These are phyloP conservation scores for Candida broadrunensis DNA, from an alignment of 805 yeast genomes.

Conservation along the genomic window DNA sequence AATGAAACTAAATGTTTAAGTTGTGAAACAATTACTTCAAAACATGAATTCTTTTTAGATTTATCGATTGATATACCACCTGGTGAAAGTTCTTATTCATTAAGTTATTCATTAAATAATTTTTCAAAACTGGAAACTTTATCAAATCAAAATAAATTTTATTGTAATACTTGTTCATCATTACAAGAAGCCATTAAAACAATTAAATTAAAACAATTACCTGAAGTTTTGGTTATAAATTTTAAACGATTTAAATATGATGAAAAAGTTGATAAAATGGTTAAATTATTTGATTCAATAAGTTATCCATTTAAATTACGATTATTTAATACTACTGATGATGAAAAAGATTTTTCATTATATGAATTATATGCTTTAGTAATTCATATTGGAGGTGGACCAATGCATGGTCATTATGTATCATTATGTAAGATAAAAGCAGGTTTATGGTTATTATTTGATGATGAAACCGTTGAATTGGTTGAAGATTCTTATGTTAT, in stretches of 20 bases:
- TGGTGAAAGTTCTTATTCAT: conserved; percentile 53
- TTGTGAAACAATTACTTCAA: conserved; percentile 77
- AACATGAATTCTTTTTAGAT: conserved; percentile 86
- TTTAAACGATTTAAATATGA: conserved; percentile 90
- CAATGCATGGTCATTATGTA: conserved; percentile 96
- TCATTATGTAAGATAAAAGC: conserved; percentile 74
- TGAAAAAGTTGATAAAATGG: conserved; percentile 75
- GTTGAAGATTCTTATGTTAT: conserved; percentile 81
- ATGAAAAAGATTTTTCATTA: conserved; percentile 45
- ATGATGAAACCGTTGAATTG: conserved; percentile 90
- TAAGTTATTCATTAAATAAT: conserved; percentile 74
- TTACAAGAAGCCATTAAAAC: conserved; percentile 93
- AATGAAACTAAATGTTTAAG: conserved; percentile 87
- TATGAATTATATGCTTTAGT: conserved; percentile 86
- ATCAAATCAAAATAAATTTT: conserved; percentile 84
- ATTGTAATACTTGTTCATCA: conserved; percentile 86
- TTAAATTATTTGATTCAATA: conserved; percentile 82
- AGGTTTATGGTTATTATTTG: conserved; percentile 88
- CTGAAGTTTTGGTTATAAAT: conserved; percentile 78
- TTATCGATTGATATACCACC: conserved; percentile 80
- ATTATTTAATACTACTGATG: conserved; percentile 60
- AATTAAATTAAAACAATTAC: conserved; percentile 74
- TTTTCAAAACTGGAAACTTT: conserved; percentile 85
- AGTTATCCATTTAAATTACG: conserved; percentile 73
- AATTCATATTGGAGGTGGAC: conserved; percentile 96